Base-by-base conservation (phyloP, 2,329 filamentous ascomycete genomes). In the Amesomyces nigricolor region DNA sequence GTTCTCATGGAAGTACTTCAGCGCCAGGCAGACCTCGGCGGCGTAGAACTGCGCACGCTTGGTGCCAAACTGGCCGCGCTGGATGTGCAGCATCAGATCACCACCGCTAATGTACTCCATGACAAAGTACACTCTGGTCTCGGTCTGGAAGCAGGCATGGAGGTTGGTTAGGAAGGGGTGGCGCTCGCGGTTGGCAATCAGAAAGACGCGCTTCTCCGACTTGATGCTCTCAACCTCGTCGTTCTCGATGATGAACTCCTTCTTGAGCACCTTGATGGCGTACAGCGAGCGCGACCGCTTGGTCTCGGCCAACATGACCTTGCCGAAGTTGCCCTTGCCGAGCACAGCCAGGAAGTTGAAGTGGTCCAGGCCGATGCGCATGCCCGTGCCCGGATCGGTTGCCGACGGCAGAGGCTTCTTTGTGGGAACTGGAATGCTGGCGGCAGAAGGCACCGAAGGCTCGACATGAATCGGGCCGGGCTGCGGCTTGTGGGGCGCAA, bases 1-100 rank as follows among this genome's bases (percentile, higher is more conserved):
- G 70, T 99, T 97, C 72, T 99, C 94, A 68, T 99, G 94, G 80
- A 99, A 97, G 72, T 99, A 99, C 72, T 99, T 99, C 66, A 99
- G 78, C 14, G 94, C 94, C 68, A 99, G 74, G 77, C 94, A 96
- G 53, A 99, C 95, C 71, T 99, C 94, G 11, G 92, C 91, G 47
- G 94, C 95, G 68, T 99, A 99, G 72, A 99, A 99, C 87, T 99
- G 94, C 62, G 94, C 92, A 63, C 94, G 85, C 74, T 96, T 97
- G 6, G 91, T 88, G 54, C 92, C 92, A 67, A 99, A 99, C 68
- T 95, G 89, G 16, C 92, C 92, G 58, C 94, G 85, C 72, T 99
- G 94, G 69, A 99, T 99, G 74, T 99, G 94, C 73, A 97, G 78
- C 94, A 99, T 99, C 69, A 99, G 74, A 79, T 99, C 94, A 75